Base-by-base conservation (phyloP, 768 basidiomycete genomes). In the Trametes gibbosa region DNA sequence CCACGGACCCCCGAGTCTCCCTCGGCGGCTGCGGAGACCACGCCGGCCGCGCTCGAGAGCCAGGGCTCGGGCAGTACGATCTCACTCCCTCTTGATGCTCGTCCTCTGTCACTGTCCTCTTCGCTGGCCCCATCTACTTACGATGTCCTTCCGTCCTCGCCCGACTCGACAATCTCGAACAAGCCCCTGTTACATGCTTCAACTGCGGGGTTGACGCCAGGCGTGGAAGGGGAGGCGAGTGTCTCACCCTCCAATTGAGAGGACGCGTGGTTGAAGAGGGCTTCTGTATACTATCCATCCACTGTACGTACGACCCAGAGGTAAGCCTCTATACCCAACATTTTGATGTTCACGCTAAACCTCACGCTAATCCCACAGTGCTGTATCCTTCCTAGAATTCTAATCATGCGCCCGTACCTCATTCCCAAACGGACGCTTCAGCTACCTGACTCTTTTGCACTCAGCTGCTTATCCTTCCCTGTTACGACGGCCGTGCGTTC, bases 91-190 rank as follows among this genome's bases (percentile, higher is more conserved):
- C 23, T 37, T 13, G 27, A 59, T 3, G 45, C 56, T 7, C 63
- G 64, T 3, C 39, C 37, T 0, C 34, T 57, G 25, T 67, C 70
- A 29, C 61, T 70, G 59, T 56, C 72, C 50, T 69, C 70, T 4
- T 73, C 71, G 27, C 59, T 67, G 43, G 68, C 65, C 0, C 48
- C 54, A 45, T 67, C 67, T 56, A 68, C 72, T 56, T 82, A 79
- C 65, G 77, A 76, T 55, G 69, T 73, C 47, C 69, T 80, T 39
- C 76, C 76, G 40, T 81, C 81, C 50, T 77, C 79, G 27, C 76
- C 77, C 4, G 79, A 79, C 48, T 79, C 77, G 2, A 67, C 71
- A 19, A 53, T 75, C 42, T 72, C 71, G 23, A 73, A 74, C 64
- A 76, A 75, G 63, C 77, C 76, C 32, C 70, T 78, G 42, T 64